Evolutionary conservation across 192 early-diverging fungal genomes (phyloP).

Genomic region (Coemansia sp.): DNA sequence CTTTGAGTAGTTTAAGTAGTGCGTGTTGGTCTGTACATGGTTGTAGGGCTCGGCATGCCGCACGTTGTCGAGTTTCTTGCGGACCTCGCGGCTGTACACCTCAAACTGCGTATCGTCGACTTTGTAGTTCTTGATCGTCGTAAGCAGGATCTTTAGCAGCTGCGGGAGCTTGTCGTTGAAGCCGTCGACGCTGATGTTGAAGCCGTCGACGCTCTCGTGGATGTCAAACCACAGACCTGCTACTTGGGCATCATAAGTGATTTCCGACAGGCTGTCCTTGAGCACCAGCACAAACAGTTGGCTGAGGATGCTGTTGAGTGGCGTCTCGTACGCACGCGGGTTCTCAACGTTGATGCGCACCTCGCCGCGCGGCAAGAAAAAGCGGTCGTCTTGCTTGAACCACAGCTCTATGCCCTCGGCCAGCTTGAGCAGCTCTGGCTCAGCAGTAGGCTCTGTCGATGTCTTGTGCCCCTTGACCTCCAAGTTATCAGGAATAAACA

Average conservation of each 20-base stretch:
- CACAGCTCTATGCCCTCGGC: slow-evolving; percentile 65
- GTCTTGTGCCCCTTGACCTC: slow-evolving; percentile 53
- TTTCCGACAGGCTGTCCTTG: slow-evolving; percentile 81
- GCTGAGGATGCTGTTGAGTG: slow-evolving; percentile 65
- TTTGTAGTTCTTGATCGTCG: slow-evolving; percentile 62
- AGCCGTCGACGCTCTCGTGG: slow-evolving; percentile 67
- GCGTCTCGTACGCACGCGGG: slow-evolving; percentile 75
- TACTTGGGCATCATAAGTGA: slow-evolving; percentile 85
- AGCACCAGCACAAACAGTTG: slow-evolving; percentile 74
- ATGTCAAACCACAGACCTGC: slow-evolving; percentile 81
- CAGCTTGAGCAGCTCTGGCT: slow-evolving; percentile 28
- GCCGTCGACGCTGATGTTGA: slow-evolving; percentile 69
- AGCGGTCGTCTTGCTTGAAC: slow-evolving; percentile 94
- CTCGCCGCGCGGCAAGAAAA: slow-evolving; percentile 85
- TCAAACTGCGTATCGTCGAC: slow-evolving; percentile 73
- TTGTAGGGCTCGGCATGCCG: slow-evolving; percentile 73
- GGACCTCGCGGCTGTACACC: slow-evolving; percentile 74
- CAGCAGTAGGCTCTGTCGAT: slow-evolving; percentile 8
- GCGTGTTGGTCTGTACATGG: slow-evolving; percentile 74
- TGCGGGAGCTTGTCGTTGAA: slow-evolving; percentile 85
- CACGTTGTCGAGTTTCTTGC: slow-evolving; percentile 74
- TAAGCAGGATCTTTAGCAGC: slow-evolving; percentile 67
- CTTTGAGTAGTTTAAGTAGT: slow-evolving; percentile 70
- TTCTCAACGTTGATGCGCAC: slow-evolving; percentile 68
- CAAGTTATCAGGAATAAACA: slow-evolving; percentile 84